Conservation (phyloP, 2,329 filamentous ascomycete species). For the Nothophoma quercina region DNA sequence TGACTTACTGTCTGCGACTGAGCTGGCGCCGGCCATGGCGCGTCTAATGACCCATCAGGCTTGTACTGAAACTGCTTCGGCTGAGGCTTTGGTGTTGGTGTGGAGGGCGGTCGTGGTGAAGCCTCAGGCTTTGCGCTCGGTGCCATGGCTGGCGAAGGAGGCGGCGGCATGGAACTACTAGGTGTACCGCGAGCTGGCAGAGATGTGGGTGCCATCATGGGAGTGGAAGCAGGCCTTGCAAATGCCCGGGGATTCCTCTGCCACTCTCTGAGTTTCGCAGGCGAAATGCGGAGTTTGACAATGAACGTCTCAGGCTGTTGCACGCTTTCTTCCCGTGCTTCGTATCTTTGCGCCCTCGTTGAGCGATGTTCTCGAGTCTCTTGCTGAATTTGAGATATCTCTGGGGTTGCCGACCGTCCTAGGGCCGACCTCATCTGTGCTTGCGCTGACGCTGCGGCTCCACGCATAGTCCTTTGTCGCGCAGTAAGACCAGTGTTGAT, state of each 20-base stretch:
- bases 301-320: slow-evolving; percentile 69
- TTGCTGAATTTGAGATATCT: slow-evolving; percentile 69
- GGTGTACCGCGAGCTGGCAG: slow-evolving; percentile 60
- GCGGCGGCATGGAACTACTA: slow-evolving; percentile 64
- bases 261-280: slow-evolving; percentile 74
- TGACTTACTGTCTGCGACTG: slow-evolving; percentile 69
- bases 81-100: slow-evolving; percentile 46
- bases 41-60: slow-evolving; percentile 68
- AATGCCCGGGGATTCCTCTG: slow-evolving; percentile 62
- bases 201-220: slow-evolving; percentile 55
- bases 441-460: slow-evolving; percentile 84
- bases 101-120: slow-evolving; percentile 43
- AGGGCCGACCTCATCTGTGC: slow-evolving; percentile 81
- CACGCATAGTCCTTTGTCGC: slow-evolving; percentile 86
- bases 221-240: slow-evolving; percentile 52
- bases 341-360: slow-evolving; percentile 65
- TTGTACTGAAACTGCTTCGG: slow-evolving; percentile 47
- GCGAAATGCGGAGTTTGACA: slow-evolving; percentile 77
- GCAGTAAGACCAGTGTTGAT: slow-evolving; percentile 78
- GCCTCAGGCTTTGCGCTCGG: slow-evolving; percentile 44
- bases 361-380: slow-evolving; percentile 80
- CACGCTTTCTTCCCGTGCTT: slow-evolving; percentile 78
- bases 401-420: slow-evolving; percentile 88
- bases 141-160: slow-evolving; percentile 55
- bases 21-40: slow-evolving; percentile 64